Conservation (phyloP, 2,329 filamentous ascomycete genomes). For the Aspergillus transmontanensis region DNA sequence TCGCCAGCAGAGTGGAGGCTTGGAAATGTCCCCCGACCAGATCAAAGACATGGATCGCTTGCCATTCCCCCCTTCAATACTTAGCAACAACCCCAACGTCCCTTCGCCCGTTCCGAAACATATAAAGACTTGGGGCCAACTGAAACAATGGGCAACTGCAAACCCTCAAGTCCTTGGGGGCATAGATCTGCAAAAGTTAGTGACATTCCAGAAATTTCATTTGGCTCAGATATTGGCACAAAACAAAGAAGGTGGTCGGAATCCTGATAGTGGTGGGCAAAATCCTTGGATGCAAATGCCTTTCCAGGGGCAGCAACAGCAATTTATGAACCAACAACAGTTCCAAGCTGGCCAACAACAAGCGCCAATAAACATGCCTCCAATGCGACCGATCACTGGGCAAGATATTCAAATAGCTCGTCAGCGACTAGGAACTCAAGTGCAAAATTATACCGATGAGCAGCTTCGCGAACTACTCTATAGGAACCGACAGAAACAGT, state of each 20-base stretch:
- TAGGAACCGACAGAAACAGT: constrained; percentile 39
- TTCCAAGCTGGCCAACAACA: constrained; percentile 33
- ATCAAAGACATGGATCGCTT: constrained; percentile 46
- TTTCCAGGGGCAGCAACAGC: constrained; percentile 31
- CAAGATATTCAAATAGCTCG: constrained; percentile 42
- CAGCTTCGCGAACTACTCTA: constrained; percentile 42
- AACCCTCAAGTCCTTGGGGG: constrained; percentile 49
- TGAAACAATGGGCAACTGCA: constrained; percentile 56
- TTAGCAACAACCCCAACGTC: constrained; percentile 35
- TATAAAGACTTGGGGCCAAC: constrained; percentile 58
- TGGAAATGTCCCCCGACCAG: constrained; percentile 45
- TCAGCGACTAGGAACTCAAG: constrained; percentile 36
- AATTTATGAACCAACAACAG: constrained; percentile 32
- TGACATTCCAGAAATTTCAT: constrained; percentile 47
- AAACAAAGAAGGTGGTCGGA: constrained; percentile 27
- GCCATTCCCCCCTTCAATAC: constrained; percentile 40
- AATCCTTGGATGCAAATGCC: constrained; percentile 23
- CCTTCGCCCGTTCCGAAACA: constrained; percentile 49
- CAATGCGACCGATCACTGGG: constrained; percentile 37
- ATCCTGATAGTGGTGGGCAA: constrained; percentile 28
- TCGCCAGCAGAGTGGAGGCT: constrained; percentile 34
- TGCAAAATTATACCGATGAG: constrained; percentile 44
- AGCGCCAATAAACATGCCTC: constrained; percentile 29
- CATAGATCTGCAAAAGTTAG: constrained; percentile 44
- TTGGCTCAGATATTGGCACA: constrained; percentile 43